Base-by-base conservation (phyloP, 228 moss, liverwort and hornwort species). In the Sphagnum fallax region DNA sequence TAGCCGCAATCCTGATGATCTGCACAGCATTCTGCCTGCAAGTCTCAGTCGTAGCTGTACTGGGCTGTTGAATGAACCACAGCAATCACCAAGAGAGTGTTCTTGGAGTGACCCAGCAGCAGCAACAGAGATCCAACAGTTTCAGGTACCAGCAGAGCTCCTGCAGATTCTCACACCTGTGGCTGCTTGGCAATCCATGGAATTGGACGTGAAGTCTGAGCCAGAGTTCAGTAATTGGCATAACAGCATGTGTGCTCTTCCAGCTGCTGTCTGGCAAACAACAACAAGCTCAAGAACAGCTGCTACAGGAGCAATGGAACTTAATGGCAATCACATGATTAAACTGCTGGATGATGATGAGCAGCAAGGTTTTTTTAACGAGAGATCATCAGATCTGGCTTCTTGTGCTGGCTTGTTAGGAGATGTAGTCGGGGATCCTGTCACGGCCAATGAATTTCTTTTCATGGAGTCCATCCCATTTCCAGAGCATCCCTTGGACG, bases 1-100 rank as follows among this genome's bases (percentile, higher is more conserved):
- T 13, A 49, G n/a, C 50, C 70, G 67, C 51, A 82, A 86, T 61
- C 80, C 82, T 5, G 86, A 82, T 14, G 82, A 82, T 52, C 47
- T 86, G 15, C 76, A 82, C 71, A 80, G 79, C 63, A 75, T 85
- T 5, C 63, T 81, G 6, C 79, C 81, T 0, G 50, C 52, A 5
- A 72, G 70, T 51, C 14, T 84, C 18, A 76, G 66, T 63, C 64
- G 60, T 0, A 51, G 5, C 52, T 32, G 14, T 55, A 50, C 13
- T 52, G 55, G 6, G 1, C 62, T 14, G 47, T 9, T 52, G 50
- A 16, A 49, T 0, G 4, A 12, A 18, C 47, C 49, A 5, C 16
- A 68, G 11, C 68, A 52, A 58, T 53, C 67, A 8, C 60, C 61
- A 65, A 32, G 32, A 32, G 32, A 32, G 32, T 32, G 32, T 3